phyloP scores from a whole-genome alignment of 306 rosid species.

The Malus sieversii region DNA sequence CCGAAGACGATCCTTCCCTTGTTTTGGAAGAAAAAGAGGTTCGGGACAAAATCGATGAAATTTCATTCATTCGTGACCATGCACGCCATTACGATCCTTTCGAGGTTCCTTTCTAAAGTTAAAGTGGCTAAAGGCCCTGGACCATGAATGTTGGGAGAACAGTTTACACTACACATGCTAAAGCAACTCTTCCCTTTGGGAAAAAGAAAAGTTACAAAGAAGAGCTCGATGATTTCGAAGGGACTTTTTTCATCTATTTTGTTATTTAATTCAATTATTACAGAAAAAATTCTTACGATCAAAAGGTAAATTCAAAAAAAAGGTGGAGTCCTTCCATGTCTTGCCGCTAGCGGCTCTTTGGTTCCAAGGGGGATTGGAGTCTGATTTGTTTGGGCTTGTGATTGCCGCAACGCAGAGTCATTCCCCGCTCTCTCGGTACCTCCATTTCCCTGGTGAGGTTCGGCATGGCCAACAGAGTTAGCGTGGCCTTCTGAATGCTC shows the following conservation, averaged over 20 bases:
- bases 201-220: not conserved
- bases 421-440: slow-evolving; percentile 9
- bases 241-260: slow-evolving; percentile 8
- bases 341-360: slow-evolving; percentile 50
- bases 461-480: slow-evolving; percentile 21
- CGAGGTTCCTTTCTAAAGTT: slow-evolving; percentile 19
- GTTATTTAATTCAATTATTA: slow-evolving; percentile 4
- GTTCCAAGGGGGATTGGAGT: slow-evolving; percentile 43
- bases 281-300: slow-evolving; percentile 14
- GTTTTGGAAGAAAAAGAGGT: not conserved
- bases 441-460: slow-evolving; percentile 16
- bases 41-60: not conserved
- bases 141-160: slow-evolving; percentile 19
- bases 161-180: slow-evolving; percentile 9
- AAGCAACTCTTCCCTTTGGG: slow-evolving; percentile 11
- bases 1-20: not conserved
- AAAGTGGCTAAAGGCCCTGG: slow-evolving; percentile 10
- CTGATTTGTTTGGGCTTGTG: slow-evolving; percentile 41
- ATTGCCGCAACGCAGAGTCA: slow-evolving; percentile 15
- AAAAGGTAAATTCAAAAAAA: slow-evolving; percentile 13
- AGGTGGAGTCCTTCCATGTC: slow-evolving; percentile 34
- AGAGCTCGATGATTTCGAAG: not conserved
- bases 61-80: not conserved
- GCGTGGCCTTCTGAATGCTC: slow-evolving; percentile 25
- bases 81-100: slow-evolving; percentile 2